Evolutionary conservation across 176 grass and related monocot species (phyloP).

Genomic region (Olyra latifolia): DNA sequence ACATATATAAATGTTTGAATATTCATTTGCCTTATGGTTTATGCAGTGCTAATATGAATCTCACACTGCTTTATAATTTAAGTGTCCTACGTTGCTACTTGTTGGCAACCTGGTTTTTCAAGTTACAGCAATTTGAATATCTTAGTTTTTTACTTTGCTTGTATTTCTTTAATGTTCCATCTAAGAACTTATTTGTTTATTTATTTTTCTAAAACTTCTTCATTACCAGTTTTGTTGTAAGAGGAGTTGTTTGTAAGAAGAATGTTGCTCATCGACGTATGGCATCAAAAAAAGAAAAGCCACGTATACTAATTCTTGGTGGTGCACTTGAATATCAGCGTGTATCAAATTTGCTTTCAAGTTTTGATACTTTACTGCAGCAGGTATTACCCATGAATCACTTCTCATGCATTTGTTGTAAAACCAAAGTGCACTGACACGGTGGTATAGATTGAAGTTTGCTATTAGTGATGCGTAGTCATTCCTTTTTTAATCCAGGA

Average conservation of each 20-base stretch:
- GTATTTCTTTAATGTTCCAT: slow-evolving; percentile 24
- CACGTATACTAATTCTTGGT: slow-evolving; percentile 81
- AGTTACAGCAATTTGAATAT: background rate
- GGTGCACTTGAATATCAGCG: slow-evolving; percentile 98
- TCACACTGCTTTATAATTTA: slow-evolving; percentile 20
- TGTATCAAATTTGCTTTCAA: slow-evolving; percentile 95
- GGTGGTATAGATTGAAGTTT: background rate
- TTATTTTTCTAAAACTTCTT: slow-evolving; percentile 12
- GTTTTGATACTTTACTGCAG: slow-evolving; percentile 98
- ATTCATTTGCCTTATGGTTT: background rate
- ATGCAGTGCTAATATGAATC: slow-evolving; percentile 23
- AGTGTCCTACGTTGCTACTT: background rate
- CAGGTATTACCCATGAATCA: slow-evolving; percentile 55
- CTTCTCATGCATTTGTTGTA: slow-evolving; percentile 12
- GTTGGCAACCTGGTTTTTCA: slow-evolving; percentile 9
- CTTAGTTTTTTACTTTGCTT: slow-evolving; percentile 20
- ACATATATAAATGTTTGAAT: background rate
- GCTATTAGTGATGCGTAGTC: slow-evolving; percentile 31
- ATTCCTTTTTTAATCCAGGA: slow-evolving; percentile 55
- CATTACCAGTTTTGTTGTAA: slow-evolving; percentile 73
- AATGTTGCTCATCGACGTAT: slow-evolving; percentile 93
- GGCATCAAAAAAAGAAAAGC: slow-evolving; percentile 70
- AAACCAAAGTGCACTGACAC: slow-evolving; percentile 13
- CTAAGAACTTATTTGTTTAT: slow-evolving; percentile 24
- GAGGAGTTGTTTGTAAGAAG: slow-evolving; percentile 99